These are phyloP conservation scores for Erodium trifolium DNA, from an alignment of 441 rosid genomes.

Conservation along the genomic window DNA sequence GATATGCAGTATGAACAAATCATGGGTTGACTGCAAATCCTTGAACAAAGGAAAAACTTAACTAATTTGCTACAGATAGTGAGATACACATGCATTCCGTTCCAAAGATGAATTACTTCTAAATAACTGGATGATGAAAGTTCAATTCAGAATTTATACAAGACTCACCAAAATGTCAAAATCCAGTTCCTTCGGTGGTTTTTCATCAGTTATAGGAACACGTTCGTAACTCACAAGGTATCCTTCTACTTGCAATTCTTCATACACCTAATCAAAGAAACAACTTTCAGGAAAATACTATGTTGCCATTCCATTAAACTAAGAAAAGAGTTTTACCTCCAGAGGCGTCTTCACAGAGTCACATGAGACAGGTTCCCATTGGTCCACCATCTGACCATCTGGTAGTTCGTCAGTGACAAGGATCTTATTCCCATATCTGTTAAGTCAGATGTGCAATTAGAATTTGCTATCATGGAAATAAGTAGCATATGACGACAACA, in stretches of 20 bases:
- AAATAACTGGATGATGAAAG: slow-evolving; percentile 6
- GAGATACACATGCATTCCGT: not conserved
- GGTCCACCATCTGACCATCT: slow-evolving; percentile 99
- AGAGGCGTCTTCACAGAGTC: slow-evolving; percentile 92
- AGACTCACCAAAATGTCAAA: slow-evolving; percentile 80
- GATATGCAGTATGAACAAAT: not conserved
- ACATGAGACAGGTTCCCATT: slow-evolving; percentile 87
- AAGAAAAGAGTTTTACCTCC: slow-evolving; percentile 43
- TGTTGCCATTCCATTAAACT: slow-evolving; percentile 17
- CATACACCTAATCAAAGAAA: slow-evolving; percentile 54
- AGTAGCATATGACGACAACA: slow-evolving; percentile 15
- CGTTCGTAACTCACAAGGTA: slow-evolving; percentile 90
- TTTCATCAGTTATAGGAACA: slow-evolving; percentile 95
- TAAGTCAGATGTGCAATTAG: slow-evolving; percentile 24
- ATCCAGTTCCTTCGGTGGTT: slow-evolving; percentile 87
- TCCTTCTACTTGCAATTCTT: slow-evolving; percentile 86
- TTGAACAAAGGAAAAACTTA: not conserved
- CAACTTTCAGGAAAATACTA: slow-evolving; percentile 17
- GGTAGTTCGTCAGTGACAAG: slow-evolving; percentile 99
- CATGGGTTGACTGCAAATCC: not conserved
- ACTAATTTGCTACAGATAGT: not conserved
- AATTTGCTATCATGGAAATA: slow-evolving; percentile 20
- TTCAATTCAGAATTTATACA: slow-evolving; percentile 6
- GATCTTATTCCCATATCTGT: slow-evolving; percentile 95
- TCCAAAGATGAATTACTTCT: not conserved